Evolutionary conservation across 371 early-diverging fungal species (phyloP).

Genomic region (Syncephalastrum racemosum): DNA sequence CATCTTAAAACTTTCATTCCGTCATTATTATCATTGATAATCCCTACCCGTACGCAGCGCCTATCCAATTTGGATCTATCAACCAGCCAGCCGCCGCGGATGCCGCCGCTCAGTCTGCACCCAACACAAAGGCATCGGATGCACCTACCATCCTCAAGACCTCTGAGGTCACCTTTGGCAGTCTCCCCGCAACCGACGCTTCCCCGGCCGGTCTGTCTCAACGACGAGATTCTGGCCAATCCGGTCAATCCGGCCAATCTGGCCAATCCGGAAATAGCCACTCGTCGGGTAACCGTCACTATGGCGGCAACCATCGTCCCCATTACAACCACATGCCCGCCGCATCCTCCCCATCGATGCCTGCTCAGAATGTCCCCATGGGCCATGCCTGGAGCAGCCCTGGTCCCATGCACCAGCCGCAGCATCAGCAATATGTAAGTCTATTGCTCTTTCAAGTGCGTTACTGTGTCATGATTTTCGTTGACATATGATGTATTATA

Average conservation of each 20-base stretch:
- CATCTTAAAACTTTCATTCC: neutral
- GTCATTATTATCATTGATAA: neutral
- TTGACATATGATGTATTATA: neutral
- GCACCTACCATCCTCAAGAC: constrained; percentile 22
- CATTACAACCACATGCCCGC: constrained; percentile 28
- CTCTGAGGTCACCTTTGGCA: constrained; percentile 47
- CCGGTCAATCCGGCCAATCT: constrained; percentile 22
- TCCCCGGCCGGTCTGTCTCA: constrained; percentile 33
- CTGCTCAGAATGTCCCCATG: constrained; percentile 23
- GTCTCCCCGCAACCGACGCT: constrained; percentile 37
- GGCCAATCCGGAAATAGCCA: constrained; percentile 3
- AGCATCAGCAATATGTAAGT: constrained; percentile 31
- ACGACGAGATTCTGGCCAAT: constrained; percentile 23
- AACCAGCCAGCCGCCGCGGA: constrained; percentile 35
- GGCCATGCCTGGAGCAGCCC: constrained; percentile 11
- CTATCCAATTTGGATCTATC: constrained; percentile 62
- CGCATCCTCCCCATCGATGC: constrained; percentile 30
- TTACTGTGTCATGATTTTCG: neutral
- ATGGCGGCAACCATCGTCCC: constrained; percentile 17
- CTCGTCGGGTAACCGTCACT: constrained; percentile 8
- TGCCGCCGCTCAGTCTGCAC: constrained; percentile 15
- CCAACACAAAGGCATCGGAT: constrained; percentile 13
- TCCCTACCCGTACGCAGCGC: too few species aligned
- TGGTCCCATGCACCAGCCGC: constrained; percentile 14
- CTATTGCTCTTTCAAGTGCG: neutral